Conservation (phyloP, 352 stramenopile genomes). For the Globisporangium iwayamae region DNA sequence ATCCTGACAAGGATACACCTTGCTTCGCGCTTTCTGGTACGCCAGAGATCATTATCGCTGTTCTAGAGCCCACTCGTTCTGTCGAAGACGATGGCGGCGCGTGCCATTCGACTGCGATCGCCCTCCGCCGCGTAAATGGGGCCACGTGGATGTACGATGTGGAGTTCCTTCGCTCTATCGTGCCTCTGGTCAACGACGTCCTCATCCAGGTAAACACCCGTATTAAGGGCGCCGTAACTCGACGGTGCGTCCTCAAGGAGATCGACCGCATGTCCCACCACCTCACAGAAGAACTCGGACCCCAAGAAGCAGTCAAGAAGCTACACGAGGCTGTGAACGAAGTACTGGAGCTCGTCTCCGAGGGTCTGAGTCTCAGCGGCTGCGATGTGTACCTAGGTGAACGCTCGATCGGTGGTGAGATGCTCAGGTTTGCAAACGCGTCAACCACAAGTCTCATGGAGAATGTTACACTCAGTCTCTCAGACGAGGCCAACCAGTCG, state of each 20-base stretch:
- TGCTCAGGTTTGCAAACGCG: constrained; percentile 15
- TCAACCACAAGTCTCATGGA: constrained; percentile 51
- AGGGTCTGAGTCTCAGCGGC: constrained; percentile 21
- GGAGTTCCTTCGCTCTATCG: constrained; percentile 43
- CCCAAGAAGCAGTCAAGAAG: constrained; percentile 8
- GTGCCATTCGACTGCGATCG: constrained; percentile 26
- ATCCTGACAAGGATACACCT: neutral
- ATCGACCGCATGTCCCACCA: constrained; percentile 19
- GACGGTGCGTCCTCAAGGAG: constrained; percentile 25
- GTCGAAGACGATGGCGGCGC: constrained; percentile 24
- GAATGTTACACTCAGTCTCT: constrained; percentile 30
- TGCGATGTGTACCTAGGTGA: constrained; percentile 60
- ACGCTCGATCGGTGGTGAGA: constrained; percentile 20
- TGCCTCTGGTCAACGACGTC: constrained; percentile 42
- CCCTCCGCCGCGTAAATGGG: constrained; percentile 43
- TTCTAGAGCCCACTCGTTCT: constrained; percentile 24
- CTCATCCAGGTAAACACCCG: constrained; percentile 43
- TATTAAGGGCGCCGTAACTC: constrained; percentile 39
- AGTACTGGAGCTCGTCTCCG: constrained; percentile 27
- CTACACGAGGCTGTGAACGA: constrained; percentile 26
- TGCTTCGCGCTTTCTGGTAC: constrained; percentile 14
- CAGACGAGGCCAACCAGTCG: constrained; percentile 22
- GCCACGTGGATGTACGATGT: constrained; percentile 57
- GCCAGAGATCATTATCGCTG: constrained; percentile 22
- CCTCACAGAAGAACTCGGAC: constrained; percentile 10